Evolutionary conservation across 306 rosid species (phyloP), one percentile per base, ranked within the genome.

Genomic region (Rosa multiflora): DNA sequence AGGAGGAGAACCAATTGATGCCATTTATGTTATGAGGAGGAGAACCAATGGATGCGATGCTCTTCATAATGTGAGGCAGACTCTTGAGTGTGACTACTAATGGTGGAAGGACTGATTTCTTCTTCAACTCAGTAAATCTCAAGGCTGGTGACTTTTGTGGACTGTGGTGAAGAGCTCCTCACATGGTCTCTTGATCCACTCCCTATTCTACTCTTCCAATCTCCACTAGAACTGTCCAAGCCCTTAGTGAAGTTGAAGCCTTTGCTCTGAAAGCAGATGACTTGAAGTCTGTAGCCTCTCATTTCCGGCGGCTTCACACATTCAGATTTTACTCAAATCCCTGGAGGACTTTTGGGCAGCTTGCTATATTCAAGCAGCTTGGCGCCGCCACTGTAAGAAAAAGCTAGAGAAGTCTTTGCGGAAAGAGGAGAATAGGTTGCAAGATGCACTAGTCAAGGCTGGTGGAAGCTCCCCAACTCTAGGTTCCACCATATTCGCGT

Each of bases 291-390:
- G 88, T 88, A 12, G 89, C 88, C 17, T 82, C 88, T 1, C 88
- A 90, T 40, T 90, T 87, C 75, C 67, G 92, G 58, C 8, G 4
- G 21, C n/a, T 8, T 1, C 5, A 21, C 14, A 58, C 11, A 8
- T 58, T 58, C 5, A 58, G 35, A 12, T 90, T 18, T 88, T 82
- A 52, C 79, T 87, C 78, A 83, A 81, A 73, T 49, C 73, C 18
- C 82, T 92, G 0, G 90, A 88, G 62, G 90, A 88, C 44, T 23
- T 23, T 90, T 91, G 90, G 92, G 95, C 91, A 77, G 92, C 91
- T 18, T 67, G 86, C 82, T 18, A 15, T 67, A 80, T 90, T 71
- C 94, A 88, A 79, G 86, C 92, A 8, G 92, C 90, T 17, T 90
- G 95, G 91, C 80, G 85, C 58, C 79, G 85, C 42, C 77, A 90